Evolutionary conservation across 306 rosid species (phyloP).

Genomic region (Ochetophila trinervis): DNA sequence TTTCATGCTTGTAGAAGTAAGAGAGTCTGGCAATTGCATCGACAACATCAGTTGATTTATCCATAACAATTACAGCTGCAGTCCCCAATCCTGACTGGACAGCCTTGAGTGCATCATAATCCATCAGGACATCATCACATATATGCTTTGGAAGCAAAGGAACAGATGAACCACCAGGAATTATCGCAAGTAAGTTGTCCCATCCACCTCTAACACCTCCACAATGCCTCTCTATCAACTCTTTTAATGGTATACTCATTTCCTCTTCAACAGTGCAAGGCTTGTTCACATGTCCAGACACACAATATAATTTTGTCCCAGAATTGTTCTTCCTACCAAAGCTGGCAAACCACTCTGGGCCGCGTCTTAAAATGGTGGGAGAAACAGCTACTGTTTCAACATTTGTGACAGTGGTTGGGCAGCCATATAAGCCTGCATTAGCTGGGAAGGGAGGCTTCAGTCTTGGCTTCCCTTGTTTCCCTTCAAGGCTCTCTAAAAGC

Average conservation of each 20-base stretch:
- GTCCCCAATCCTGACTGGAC: conserved; percentile 88
- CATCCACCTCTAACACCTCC: conserved; percentile 99
- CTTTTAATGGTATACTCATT: conserved; percentile 95
- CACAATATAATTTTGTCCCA: conserved; percentile 85
- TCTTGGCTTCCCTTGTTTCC: conserved; percentile 98
- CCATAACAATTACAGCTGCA: conserved; percentile 99
- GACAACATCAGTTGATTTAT: conserved; percentile 89
- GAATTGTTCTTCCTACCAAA: conserved; percentile 98
- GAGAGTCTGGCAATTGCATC: conserved; percentile 99
- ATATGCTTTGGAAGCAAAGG: conserved; percentile 83
- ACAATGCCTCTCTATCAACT: conserved; percentile 96
- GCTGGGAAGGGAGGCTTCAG: conserved; percentile 99
- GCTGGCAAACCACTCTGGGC: conserved; percentile 98
- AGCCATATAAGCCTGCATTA: conserved; percentile 95
- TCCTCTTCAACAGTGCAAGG: conserved; percentile 99
- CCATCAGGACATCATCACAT: conserved; percentile 94
- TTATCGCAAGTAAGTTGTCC: conserved; percentile 91
- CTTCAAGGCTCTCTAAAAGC: conserved; percentile 97
- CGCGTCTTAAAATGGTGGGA: conserved; percentile 95
- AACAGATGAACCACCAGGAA: conserved; percentile 99
- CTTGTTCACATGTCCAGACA: conserved; percentile 96
- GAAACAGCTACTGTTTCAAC: conserved; percentile 99
- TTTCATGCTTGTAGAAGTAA: conserved; percentile 97
- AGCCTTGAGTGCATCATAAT: conserved; percentile 93
- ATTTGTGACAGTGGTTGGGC: conserved; percentile 96